These are phyloP conservation scores for Diaporthe eres DNA, from an alignment of 2,329 filamentous ascomycete species.

Conservation along the genomic window DNA sequence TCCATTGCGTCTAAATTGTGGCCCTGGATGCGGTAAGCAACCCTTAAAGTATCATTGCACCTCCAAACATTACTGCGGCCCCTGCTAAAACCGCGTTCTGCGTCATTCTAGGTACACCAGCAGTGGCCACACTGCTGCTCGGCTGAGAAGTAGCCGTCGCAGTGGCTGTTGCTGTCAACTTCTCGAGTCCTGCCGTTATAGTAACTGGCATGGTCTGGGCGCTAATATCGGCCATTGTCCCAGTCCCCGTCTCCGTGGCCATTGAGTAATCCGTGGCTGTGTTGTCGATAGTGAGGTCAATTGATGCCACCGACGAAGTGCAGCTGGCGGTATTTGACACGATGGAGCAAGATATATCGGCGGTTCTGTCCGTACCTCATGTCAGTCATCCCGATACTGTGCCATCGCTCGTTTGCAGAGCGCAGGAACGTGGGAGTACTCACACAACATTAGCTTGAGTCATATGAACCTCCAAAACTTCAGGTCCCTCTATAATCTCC, in stretches of 20 bases:
- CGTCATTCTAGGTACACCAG: slow-evolving; percentile 49
- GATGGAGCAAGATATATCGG: slow-evolving; percentile 41
- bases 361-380: slow-evolving; percentile 28
- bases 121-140: slow-evolving; percentile 47
- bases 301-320: slow-evolving; percentile 28
- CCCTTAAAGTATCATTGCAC: slow-evolving; percentile 53
- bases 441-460: slow-evolving; percentile 32
- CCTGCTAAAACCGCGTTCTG: slow-evolving; percentile 54
- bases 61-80: slow-evolving; percentile 51
- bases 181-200: slow-evolving; percentile 56
- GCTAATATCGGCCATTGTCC: slow-evolving; percentile 44
- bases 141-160: slow-evolving; percentile 16
- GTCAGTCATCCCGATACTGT: slow-evolving; percentile 1
- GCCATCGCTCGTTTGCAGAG: not conserved
- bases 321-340: slow-evolving; percentile 38
- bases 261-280: slow-evolving; percentile 18
- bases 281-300: slow-evolving; percentile 34
- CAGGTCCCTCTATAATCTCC: slow-evolving; percentile 44
- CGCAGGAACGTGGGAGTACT: slow-evolving; percentile 9
- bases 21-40: not conserved
- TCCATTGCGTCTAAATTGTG: not conserved
- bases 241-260: slow-evolving; percentile 29
- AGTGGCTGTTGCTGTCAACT: slow-evolving; percentile 47
- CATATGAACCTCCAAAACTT: slow-evolving; percentile 41
- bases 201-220: slow-evolving; percentile 50